Evolutionary conservation across 2,329 filamentous ascomycete species (phyloP).

Genomic region (Monosporascus sp.): DNA sequence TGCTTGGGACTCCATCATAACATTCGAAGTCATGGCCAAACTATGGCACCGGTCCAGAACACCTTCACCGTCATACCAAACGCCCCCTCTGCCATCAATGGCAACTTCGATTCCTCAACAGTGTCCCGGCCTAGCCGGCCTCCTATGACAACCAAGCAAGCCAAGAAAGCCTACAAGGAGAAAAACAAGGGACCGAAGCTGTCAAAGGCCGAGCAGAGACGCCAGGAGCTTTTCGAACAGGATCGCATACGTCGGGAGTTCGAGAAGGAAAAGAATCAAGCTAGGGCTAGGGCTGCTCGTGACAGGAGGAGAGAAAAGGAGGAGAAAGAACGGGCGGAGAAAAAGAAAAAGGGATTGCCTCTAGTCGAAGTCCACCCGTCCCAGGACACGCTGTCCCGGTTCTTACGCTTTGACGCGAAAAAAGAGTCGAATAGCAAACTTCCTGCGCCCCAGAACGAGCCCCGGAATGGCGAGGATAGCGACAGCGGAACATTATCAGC

Average conservation of each 20-base stretch:
- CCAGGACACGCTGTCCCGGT: slow-evolving; percentile 51
- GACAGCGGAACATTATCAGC: slow-evolving; percentile 4
- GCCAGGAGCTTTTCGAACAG: slow-evolving; percentile 40
- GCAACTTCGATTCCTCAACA: slow-evolving; percentile 5
- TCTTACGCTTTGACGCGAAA: slow-evolving; percentile 30
- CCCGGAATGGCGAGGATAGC: not conserved
- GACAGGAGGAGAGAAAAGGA: slow-evolving; percentile 54
- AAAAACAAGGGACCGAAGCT: slow-evolving; percentile 34
- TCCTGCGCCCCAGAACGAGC: not conserved
- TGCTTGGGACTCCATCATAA: not conserved
- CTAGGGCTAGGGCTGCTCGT: slow-evolving; percentile 42
- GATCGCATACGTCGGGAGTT: slow-evolving; percentile 49
- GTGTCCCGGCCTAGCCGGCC: slow-evolving; percentile 19
- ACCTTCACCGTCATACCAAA: slow-evolving; percentile 31
- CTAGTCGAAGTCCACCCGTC: slow-evolving; percentile 50
- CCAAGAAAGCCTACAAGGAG: slow-evolving; percentile 39
- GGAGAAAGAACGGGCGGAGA: slow-evolving; percentile 41
- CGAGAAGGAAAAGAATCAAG: slow-evolving; percentile 42
- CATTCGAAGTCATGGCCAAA: not conserved
- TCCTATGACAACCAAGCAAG: slow-evolving; percentile 45
- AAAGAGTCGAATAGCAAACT: slow-evolving; percentile 4
- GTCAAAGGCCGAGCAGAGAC: slow-evolving; percentile 37
- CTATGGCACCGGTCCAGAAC: slow-evolving; percentile 31
- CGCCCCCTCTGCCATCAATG: slow-evolving; percentile 18
- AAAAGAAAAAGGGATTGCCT: slow-evolving; percentile 47